Evolutionary conservation across 1,139 yeast species (phyloP).

Genomic region (Tardiomyces depauwii): DNA sequence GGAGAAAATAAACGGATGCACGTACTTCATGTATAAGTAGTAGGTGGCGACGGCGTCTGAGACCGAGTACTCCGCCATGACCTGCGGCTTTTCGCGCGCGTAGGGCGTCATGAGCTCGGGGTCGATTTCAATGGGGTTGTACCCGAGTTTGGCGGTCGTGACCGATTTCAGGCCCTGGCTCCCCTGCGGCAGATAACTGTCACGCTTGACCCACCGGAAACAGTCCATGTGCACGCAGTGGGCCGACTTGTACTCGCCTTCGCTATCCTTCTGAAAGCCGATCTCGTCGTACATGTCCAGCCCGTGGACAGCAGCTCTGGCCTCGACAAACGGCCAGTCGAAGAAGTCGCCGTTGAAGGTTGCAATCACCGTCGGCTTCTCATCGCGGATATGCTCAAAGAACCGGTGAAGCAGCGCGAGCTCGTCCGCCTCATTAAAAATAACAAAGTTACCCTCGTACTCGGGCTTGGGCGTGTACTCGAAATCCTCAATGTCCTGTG

Average conservation of each 20-base stretch:
- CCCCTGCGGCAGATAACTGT: conserved; percentile 95
- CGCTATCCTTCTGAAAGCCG: conserved; percentile 80
- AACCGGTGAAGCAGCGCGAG: conserved; percentile 61
- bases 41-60: conserved; percentile 99
- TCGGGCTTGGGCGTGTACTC: conserved; percentile 98
- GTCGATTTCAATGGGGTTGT: conserved; percentile 91
- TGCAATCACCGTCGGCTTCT: conserved; percentile 86
- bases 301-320: conserved; percentile 73
- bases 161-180: conserved; percentile 98
- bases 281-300: conserved; percentile 86
- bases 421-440: conserved; percentile 86
- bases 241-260: conserved; percentile 86
- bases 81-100: conserved; percentile 88
- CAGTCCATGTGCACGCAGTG: conserved; percentile 98
- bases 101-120: conserved; percentile 98
- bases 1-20: conserved; percentile 94
- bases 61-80: conserved; percentile 90
- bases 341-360: conserved; percentile 98
- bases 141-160: conserved; percentile 90
- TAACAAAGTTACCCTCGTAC: conserved; percentile 79
- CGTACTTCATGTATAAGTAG: conserved; percentile 90
- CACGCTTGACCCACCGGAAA: conserved; percentile 97
- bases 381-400: conserved; percentile 84
- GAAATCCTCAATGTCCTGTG: conserved; percentile 91
- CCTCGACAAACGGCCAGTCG: conserved; percentile 98